These are phyloP conservation scores for Trichosporon sp. DNA, from an alignment of 1,284 basidiomycete genomes.

Conservation along the genomic window DNA sequence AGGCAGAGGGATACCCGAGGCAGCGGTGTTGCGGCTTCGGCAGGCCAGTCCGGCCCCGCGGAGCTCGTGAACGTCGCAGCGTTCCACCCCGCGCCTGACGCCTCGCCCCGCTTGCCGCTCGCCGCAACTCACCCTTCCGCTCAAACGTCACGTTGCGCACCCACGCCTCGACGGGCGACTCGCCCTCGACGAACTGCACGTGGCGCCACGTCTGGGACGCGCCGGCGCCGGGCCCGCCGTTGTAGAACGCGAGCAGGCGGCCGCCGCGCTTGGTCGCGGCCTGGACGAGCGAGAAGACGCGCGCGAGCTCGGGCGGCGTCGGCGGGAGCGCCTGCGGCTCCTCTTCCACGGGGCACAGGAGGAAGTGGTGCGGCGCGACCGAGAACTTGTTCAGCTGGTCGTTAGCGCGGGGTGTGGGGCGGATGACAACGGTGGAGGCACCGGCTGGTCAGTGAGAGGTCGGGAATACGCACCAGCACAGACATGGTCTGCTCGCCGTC, in stretches of 20 bases:
- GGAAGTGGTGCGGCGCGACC: conserved; percentile 73
- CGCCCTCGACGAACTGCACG: conserved; percentile 69
- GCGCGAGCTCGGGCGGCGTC: conserved; percentile 68
- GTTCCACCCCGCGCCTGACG: too few species aligned
- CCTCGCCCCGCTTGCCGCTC: background rate
- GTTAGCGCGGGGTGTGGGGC: background rate
- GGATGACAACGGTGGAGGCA: background rate
- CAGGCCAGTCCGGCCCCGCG: too few species aligned
- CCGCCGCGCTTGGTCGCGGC: conserved; percentile 56
- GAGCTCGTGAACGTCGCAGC: too few species aligned
- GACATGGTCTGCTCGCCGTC: conserved; percentile 63
- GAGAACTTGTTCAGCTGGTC: conserved; percentile 55
- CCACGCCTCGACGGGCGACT: conserved; percentile 67
- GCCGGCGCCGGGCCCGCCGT: conserved; percentile 74
- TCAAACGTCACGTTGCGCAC: conserved; percentile 60
- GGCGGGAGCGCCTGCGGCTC: conserved; percentile 68
- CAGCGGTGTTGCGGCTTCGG: too few species aligned
- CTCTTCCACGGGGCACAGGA: conserved; percentile 52
- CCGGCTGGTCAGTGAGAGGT: too few species aligned
- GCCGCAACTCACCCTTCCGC: conserved; percentile 54
- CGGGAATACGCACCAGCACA: conserved; percentile 60
- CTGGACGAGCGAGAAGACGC: conserved; percentile 64
- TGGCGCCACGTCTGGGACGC: conserved; percentile 86
- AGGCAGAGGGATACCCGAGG: too few species aligned
- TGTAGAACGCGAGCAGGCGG: conserved; percentile 74